Evolutionary conservation across 108 stramenopile genomes (phyloP).

Genomic region (Cyclotella choctawhatcheeana): DNA sequence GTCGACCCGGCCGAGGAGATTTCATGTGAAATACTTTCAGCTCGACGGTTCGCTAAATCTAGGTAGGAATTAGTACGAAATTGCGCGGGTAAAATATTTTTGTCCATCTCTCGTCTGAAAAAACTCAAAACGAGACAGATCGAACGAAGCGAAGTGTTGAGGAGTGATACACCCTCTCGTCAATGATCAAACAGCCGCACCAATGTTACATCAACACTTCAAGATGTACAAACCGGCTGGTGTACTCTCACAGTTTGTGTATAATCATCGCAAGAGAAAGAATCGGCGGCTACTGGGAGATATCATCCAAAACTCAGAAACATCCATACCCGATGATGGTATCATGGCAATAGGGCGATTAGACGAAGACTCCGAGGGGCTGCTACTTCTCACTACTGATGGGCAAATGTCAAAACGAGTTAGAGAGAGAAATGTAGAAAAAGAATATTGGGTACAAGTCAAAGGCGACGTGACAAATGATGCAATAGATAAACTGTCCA

Average conservation of each 20-base stretch:
- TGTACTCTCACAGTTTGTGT: constrained; percentile 36
- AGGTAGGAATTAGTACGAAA: too few relatives aligned
- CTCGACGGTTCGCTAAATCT: too few relatives aligned
- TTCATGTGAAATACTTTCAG: too few relatives aligned
- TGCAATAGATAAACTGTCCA: constrained; percentile 53
- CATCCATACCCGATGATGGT: constrained; percentile 1
- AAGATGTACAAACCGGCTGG: constrained; percentile 40
- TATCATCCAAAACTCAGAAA: background rate
- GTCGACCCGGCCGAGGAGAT: too few relatives aligned
- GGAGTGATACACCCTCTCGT: too few relatives aligned
- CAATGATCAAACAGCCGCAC: background rate
- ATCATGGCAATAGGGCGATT: constrained; percentile 65
- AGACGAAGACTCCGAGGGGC: constrained; percentile 75
- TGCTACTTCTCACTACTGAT: constrained; percentile 78
- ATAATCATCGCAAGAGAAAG: constrained; percentile 30
- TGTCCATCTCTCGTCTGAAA: too few relatives aligned
- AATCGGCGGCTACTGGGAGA: constrained; percentile 32
- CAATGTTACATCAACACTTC: constrained; percentile 23
- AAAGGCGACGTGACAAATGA: constrained; percentile 55
- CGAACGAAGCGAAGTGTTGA: too few relatives aligned
- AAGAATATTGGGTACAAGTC: constrained; percentile 66
- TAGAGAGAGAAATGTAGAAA: constrained; percentile 24
- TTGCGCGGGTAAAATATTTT: too few relatives aligned
- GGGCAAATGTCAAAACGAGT: constrained; percentile 56
- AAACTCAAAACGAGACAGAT: too few relatives aligned